A percentile compares a stretch with the other conserved stretches of the same genome.
Evolutionary conservation across 306 rosid genomes (phyloP).

Genomic region (Rubus idaeus): DNA sequence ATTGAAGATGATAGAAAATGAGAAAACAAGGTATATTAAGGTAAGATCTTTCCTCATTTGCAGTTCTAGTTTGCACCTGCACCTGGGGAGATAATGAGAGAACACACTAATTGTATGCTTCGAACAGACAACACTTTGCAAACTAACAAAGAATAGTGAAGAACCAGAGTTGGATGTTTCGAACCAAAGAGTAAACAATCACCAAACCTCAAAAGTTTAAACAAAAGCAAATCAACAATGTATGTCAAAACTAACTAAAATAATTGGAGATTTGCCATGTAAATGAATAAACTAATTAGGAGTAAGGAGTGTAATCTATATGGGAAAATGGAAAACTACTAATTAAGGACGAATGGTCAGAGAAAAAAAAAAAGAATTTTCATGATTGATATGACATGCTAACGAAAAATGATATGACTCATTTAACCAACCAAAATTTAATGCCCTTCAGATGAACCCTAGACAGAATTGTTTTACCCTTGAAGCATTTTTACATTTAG

Average conservation of each 20-base stretch:
- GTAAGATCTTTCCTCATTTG: background rate
- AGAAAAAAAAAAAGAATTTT: background rate
- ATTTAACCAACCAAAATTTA: background rate
- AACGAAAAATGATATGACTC: background rate
- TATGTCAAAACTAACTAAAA: background rate
- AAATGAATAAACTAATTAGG: background rate
- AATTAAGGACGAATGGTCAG: background rate
- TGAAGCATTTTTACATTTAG: constrained; percentile 1
- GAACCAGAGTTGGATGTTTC: too few relatives aligned
- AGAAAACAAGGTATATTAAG: too few relatives aligned
- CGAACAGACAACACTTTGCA: too few relatives aligned
- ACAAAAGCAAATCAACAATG: background rate
- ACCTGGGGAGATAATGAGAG: too few relatives aligned
- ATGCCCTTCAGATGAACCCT: background rate
- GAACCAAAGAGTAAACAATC: too few relatives aligned
- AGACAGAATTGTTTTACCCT: too few relatives aligned
- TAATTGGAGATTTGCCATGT: background rate
- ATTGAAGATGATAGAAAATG: too few relatives aligned
- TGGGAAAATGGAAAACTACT: background rate
- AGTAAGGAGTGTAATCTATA: background rate
- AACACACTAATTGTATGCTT: too few relatives aligned
- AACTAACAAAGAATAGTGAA: too few relatives aligned
- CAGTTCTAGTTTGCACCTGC: background rate
- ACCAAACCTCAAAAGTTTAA: background rate
- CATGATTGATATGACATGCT: constrained; percentile 13